Evolutionary conservation across 768 basidiomycete species (phyloP).

Genomic region (Crassisporium funariophilum): DNA sequence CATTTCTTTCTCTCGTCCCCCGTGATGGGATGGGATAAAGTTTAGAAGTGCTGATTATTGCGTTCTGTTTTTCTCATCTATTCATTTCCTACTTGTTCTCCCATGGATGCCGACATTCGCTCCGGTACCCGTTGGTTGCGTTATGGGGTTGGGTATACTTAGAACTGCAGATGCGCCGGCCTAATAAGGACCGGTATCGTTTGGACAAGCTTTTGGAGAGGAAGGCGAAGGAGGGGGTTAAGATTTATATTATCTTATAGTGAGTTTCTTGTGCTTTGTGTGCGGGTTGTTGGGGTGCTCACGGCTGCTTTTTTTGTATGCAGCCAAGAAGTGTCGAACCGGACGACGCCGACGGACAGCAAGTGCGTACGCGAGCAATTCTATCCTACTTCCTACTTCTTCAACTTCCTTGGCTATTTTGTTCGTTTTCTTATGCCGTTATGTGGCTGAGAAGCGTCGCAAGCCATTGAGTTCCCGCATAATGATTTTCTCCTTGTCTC

Average conservation of each 20-base stretch:
- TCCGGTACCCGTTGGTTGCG: no score
- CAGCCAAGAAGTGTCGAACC: constrained; percentile 93
- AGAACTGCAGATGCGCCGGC: constrained; percentile 87
- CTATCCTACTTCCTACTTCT: constrained; percentile 9
- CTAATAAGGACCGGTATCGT: constrained; percentile 81
- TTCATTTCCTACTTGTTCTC: neutral
- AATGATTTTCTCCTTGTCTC: no score
- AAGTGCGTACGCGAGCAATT: constrained; percentile 51
- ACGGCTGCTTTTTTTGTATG: constrained; percentile 8
- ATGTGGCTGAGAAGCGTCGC: no score
- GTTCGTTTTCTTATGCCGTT: no score
- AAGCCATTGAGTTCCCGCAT: no score
- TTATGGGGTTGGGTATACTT: no score
- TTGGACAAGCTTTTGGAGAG: constrained; percentile 83
- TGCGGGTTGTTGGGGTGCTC: constrained; percentile 5
- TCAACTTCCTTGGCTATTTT: no score
- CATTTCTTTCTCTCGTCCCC: no score
- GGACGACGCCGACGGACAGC: constrained; percentile 94
- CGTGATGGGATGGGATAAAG: neutral
- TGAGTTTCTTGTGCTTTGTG: constrained; percentile 36
- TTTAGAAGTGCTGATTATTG: neutral
- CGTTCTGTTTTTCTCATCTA: constrained; percentile 1
- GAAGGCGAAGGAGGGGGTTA: constrained; percentile 95
- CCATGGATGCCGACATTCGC: no score
- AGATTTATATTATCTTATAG: constrained; percentile 96